Conservation (phyloP, 1,284 basidiomycete species). For the Sanguinoderma infundibulare region DNA sequence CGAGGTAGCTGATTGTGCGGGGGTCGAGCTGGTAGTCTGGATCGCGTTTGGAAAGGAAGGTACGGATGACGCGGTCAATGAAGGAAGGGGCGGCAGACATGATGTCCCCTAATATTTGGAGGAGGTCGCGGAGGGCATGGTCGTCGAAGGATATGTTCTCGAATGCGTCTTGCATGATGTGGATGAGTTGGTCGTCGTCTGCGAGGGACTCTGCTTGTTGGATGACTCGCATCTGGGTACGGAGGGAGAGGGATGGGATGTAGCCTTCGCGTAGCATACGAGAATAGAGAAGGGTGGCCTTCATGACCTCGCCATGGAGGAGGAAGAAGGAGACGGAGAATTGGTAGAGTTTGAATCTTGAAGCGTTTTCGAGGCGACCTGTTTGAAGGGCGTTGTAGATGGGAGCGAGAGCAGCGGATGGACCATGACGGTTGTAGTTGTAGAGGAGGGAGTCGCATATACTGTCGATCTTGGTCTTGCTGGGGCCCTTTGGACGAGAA, state of each 20-base stretch:
- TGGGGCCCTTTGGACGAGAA: neutral
- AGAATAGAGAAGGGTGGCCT: constrained; percentile 44
- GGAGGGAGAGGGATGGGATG: constrained; percentile 40
- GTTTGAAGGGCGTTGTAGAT: constrained; percentile 21
- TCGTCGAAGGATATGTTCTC: constrained; percentile 42
- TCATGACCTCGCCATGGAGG: constrained; percentile 36
- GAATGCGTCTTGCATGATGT: constrained; percentile 34
- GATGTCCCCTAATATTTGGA: constrained; percentile 43
- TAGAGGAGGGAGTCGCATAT: neutral
- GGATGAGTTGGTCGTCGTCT: constrained; percentile 30
- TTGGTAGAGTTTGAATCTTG: constrained; percentile 35
- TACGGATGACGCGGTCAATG: constrained; percentile 40
- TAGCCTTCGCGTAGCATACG: constrained; percentile 47
- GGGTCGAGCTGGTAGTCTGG: constrained; percentile 38
- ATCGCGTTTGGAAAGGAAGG: constrained; percentile 39
- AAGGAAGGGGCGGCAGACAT: constrained; percentile 34
- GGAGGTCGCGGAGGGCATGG: constrained; percentile 42
- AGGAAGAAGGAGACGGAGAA: constrained; percentile 42
- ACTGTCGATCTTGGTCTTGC: neutral
- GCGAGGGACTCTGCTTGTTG: constrained; percentile 22
- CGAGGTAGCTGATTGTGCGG: constrained; percentile 41
- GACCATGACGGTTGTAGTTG: constrained; percentile 13
- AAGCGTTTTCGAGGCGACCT: constrained; percentile 19
- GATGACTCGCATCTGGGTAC: constrained; percentile 46
- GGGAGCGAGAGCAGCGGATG: constrained; percentile 18